These are phyloP conservation scores for Phytophthora constricta DNA, from an alignment of 352 stramenopile genomes.

Conservation along the genomic window DNA sequence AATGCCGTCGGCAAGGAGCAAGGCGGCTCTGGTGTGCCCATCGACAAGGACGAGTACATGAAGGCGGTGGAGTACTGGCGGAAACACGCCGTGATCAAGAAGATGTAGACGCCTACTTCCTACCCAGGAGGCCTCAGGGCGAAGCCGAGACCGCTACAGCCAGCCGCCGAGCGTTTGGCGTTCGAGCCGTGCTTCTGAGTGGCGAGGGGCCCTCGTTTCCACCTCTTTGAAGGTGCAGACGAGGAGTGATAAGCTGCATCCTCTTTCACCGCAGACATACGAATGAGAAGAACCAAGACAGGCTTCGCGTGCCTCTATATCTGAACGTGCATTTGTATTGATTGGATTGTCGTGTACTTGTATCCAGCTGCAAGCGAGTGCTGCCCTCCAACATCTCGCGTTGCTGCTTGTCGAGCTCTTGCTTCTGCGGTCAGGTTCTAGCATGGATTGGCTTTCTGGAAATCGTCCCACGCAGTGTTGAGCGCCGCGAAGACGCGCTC, in stretches of 20 bases:
- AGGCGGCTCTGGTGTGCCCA: slow-evolving; percentile 85
- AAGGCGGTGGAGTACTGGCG: slow-evolving; percentile 90
- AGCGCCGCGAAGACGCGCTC: slow-evolving; percentile 91
- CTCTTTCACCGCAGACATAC: slow-evolving; percentile 14
- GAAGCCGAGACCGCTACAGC: slow-evolving; percentile 17
- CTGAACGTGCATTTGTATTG: slow-evolving; percentile 48
- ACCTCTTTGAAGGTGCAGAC: slow-evolving; percentile 4
- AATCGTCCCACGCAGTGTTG: slow-evolving; percentile 92
- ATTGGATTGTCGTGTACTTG: slow-evolving; percentile 34
- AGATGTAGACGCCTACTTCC: slow-evolving; percentile 33
- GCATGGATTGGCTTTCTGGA: slow-evolving; percentile 76
- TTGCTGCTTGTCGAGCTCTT: slow-evolving; percentile 15
- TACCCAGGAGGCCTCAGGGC: slow-evolving; percentile 1
- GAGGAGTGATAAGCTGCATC: slow-evolving; percentile 4
- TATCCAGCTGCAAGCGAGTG: slow-evolving; percentile 18
- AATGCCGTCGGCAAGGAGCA: slow-evolving; percentile 98
- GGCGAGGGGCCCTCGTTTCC: slow-evolving; percentile 5
- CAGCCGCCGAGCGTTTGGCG: slow-evolving; percentile 12
- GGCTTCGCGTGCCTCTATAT: slow-evolving; percentile 33
- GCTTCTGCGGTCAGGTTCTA: slow-evolving; percentile 29
- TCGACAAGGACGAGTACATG: slow-evolving; percentile 83
- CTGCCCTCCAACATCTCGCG: slow-evolving; percentile 1
- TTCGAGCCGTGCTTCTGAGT: slow-evolving; percentile 25
- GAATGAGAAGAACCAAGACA: slow-evolving; percentile 30
- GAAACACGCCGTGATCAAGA: slow-evolving; percentile 87